phyloP scores from a whole-genome alignment of 768 basidiomycete species.

The Hemileccinum impolitum region DNA sequence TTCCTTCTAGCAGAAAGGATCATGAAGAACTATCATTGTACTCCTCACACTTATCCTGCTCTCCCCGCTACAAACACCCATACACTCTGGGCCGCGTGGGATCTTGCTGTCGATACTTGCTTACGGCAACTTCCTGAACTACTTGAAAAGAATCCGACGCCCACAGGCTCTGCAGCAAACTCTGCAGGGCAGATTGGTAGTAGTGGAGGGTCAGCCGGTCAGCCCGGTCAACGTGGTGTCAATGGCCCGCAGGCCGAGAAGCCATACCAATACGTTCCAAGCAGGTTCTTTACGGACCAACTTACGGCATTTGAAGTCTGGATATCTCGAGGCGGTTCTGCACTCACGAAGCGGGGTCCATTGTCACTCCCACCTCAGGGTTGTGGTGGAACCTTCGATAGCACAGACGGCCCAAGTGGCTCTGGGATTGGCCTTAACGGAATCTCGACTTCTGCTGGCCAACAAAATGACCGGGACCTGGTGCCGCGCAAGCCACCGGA shows the following conservation, averaged over 20 bases:
- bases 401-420: conserved; percentile 15
- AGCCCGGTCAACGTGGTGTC: conserved; percentile 17
- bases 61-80: conserved; percentile 97
- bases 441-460: neutral
- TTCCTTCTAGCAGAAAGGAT: conserved; percentile 96
- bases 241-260: conserved; percentile 34
- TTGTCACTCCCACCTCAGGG: conserved; percentile 60
- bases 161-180: conserved; percentile 19
- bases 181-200: conserved; percentile 14
- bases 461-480: conserved; percentile 37
- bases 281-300: conserved; percentile 93
- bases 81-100: conserved; percentile 96
- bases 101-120: conserved; percentile 92
- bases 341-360: conserved; percentile 73
- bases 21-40: conserved; percentile 97
- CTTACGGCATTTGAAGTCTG: conserved; percentile 97
- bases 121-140: conserved; percentile 90
- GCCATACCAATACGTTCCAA: conserved; percentile 76
- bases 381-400: conserved; percentile 30
- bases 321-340: conserved; percentile 92
- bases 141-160: conserved; percentile 41
- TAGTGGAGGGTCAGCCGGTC: conserved; percentile 13
- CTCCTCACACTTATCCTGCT: conserved; percentile 88
- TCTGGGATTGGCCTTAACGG: conserved; percentile 18
- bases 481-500: conserved; percentile 92